Evolutionary conservation across 108 stramenopile species (phyloP).

Genomic region (Epithemia pelagica): DNA sequence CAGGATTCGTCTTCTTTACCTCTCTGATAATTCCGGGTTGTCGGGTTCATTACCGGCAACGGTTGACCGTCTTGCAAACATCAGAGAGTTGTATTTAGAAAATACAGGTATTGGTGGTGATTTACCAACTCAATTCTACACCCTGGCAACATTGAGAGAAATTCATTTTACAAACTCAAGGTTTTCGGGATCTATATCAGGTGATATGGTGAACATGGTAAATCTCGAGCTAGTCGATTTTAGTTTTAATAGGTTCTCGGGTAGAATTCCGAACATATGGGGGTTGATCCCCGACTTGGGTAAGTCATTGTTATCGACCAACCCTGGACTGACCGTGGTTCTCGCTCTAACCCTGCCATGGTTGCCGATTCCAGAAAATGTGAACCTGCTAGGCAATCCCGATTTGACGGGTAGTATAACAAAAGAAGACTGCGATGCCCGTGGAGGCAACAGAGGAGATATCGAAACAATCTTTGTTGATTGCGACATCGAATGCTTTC

Average conservation of each 20-base stretch:
- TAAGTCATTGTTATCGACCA: too few species aligned
- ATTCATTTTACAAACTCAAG: background rate
- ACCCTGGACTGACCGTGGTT: too few species aligned
- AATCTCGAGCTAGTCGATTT: background rate
- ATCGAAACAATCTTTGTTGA: background rate
- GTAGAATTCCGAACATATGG: background rate
- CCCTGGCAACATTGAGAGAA: background rate
- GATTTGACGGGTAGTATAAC: constrained; percentile 13
- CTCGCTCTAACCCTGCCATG: too few species aligned
- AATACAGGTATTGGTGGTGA: background rate
- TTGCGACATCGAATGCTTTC: background rate
- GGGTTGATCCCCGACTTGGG: background rate
- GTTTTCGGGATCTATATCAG: background rate
- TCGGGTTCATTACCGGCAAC: background rate
- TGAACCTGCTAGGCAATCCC: background rate
- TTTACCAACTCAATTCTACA: background rate
- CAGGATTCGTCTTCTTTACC: background rate
- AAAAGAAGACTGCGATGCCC: background rate
- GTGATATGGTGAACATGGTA: background rate
- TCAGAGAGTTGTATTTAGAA: background rate
- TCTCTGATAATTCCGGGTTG: background rate
- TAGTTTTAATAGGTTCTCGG: background rate
- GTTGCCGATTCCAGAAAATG: background rate
- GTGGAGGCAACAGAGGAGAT: background rate
- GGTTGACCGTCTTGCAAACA: background rate